Evolutionary conservation across 192 early-diverging fungal species (phyloP).

Genomic region (Coemansia sp.): DNA sequence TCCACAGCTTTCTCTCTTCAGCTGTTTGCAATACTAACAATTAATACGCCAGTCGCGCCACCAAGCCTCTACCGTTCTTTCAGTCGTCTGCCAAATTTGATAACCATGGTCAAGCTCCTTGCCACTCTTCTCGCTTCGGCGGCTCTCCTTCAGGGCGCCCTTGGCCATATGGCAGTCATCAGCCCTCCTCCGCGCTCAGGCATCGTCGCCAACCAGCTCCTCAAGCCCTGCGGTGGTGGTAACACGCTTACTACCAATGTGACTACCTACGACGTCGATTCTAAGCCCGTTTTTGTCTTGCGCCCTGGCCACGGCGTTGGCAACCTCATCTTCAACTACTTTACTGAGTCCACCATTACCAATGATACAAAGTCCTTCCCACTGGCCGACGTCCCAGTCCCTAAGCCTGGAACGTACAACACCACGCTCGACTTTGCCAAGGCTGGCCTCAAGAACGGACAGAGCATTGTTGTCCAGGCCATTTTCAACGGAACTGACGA

Average conservation of each 20-base stretch:
- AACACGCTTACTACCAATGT: conserved; percentile 36
- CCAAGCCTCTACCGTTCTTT: neutral
- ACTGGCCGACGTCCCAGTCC: conserved; percentile 18
- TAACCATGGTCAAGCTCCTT: conserved; percentile 40
- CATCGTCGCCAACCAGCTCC: conserved; percentile 30
- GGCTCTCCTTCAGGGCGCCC: conserved; percentile 34
- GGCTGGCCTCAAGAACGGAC: conserved; percentile 38
- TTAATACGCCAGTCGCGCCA: conserved; percentile 1
- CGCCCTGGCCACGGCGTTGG: conserved; percentile 35
- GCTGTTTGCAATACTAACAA: neutral
- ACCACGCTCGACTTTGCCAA: conserved; percentile 35
- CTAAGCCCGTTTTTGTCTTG: conserved; percentile 29
- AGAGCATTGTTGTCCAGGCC: conserved; percentile 49
- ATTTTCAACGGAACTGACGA: conserved; percentile 46
- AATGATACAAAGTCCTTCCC: conserved; percentile 18
- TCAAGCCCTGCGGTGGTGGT: conserved; percentile 38
- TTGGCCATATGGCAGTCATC: conserved; percentile 33
- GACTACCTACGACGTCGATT: conserved; percentile 39
- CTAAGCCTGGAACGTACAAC: conserved; percentile 28
- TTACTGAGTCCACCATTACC: conserved; percentile 37
- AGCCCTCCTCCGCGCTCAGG: conserved; percentile 35
- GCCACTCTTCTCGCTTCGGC: conserved; percentile 16
- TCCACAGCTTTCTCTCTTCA: conserved; percentile 1
- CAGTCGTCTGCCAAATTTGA: conserved; percentile 1
- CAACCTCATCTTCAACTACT: conserved; percentile 52